Evolutionary conservation across 331 rosid species (phyloP).

Genomic region (Cydonia oblonga): DNA sequence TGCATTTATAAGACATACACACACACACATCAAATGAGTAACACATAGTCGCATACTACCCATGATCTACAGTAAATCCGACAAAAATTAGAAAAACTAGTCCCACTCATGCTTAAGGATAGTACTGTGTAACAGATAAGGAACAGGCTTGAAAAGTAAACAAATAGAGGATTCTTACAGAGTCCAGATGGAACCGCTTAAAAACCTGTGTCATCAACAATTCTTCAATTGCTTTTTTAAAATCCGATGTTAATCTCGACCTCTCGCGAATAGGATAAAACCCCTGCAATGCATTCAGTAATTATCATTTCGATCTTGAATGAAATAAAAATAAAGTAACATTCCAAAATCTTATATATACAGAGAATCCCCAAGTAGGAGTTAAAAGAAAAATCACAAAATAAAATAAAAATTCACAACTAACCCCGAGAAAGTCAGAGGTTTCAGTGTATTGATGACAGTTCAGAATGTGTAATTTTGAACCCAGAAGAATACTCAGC

Average conservation of each 20-base stretch:
- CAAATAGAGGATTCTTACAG: slow-evolving; percentile 32
- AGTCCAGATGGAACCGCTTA: slow-evolving; percentile 19
- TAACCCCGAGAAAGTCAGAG: slow-evolving; percentile 92
- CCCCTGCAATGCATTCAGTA: slow-evolving; percentile 40
- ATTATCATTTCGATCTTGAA: neutral
- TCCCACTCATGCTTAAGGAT: neutral
- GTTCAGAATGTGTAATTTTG: slow-evolving; percentile 64
- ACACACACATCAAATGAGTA: too few relatives aligned
- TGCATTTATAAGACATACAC: too few relatives aligned
- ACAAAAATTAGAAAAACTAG: neutral
- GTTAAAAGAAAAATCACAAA: neutral
- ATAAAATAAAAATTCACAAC: slow-evolving; percentile 19
- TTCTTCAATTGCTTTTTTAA: slow-evolving; percentile 37
- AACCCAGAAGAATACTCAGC: slow-evolving; percentile 52
- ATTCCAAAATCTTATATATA: neutral
- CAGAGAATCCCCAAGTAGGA: neutral
- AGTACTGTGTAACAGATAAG: neutral
- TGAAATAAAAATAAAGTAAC: neutral
- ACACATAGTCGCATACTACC: neutral
- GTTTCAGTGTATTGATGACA: slow-evolving; percentile 96
- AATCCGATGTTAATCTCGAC: slow-evolving; percentile 41
- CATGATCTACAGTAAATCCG: neutral
- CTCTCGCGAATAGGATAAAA: slow-evolving; percentile 71
- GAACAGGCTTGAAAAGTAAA: neutral
- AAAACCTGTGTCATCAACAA: slow-evolving; percentile 37